A percentile compares a stretch with the other conserved stretches of the same genome.
These are phyloP conservation scores for Conringia planisiliqua DNA, from an alignment of 345 rosid species.

Conservation along the genomic window DNA sequence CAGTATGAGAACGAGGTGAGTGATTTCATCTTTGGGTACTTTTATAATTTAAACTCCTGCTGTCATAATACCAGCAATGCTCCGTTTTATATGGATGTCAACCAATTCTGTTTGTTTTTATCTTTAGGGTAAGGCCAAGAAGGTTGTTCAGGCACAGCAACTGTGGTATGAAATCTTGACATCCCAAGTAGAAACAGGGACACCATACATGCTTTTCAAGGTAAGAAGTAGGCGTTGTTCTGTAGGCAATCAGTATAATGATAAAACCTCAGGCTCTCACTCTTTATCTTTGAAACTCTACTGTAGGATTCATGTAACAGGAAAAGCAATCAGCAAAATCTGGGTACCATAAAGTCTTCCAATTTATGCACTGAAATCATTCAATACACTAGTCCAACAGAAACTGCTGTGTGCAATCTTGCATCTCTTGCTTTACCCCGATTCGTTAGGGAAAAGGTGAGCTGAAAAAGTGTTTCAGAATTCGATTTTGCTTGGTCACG, in stretches of 20 bases:
- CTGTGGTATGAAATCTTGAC: slow-evolving; percentile 83
- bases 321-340: slow-evolving; percentile 93
- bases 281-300: neutral
- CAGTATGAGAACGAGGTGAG: slow-evolving; percentile 63
- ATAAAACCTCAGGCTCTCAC: neutral
- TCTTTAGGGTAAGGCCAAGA: slow-evolving; percentile 81
- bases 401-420: slow-evolving; percentile 93
- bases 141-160: slow-evolving; percentile 79
- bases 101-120: neutral
- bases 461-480: neutral
- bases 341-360: slow-evolving; percentile 91
- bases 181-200: slow-evolving; percentile 97
- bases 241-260: neutral
- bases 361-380: slow-evolving; percentile 91
- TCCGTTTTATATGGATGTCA: neutral
- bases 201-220: slow-evolving; percentile 97
- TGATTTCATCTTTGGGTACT: neutral
- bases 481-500: neutral
- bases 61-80: neutral
- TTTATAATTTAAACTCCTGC: neutral
- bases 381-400: slow-evolving; percentile 86
- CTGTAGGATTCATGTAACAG: slow-evolving; percentile 82
- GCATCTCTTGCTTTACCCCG: slow-evolving; percentile 93
- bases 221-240: slow-evolving; percentile 27
- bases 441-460: slow-evolving; percentile 76